A percentile compares a stretch with the other conserved stretches of the same genome.
Conservation (phyloP, 805 yeast genomes). For the Candida morakotiae region DNA sequence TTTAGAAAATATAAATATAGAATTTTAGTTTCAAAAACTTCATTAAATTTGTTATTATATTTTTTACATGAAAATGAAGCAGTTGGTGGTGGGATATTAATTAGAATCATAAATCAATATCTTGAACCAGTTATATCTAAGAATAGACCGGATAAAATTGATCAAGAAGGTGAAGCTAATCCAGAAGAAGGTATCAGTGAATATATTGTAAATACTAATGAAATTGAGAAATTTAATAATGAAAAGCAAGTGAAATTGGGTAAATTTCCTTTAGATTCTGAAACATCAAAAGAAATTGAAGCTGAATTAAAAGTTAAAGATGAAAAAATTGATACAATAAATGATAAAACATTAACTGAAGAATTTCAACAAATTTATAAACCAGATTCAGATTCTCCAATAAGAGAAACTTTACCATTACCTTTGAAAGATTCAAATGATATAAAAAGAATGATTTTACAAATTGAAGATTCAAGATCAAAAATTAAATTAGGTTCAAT, state of each 20-base stretch:
- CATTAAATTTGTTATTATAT: conserved; percentile 77
- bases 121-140: conserved; percentile 50
- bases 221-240: conserved; percentile 64
- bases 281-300: conserved; percentile 77
- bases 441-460: conserved; percentile 70
- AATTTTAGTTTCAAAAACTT: conserved; percentile 74
- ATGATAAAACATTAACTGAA: conserved; percentile 34
- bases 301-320: conserved; percentile 80
- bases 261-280: conserved; percentile 80
- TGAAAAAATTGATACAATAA: conserved; percentile 37
- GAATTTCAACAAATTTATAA: conserved; percentile 45
- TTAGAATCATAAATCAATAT: conserved; percentile 82
- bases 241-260: conserved; percentile 77
- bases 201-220: conserved; percentile 37
- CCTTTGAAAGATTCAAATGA: conserved; percentile 82
- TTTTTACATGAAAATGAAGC: conserved; percentile 90
- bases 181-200: conserved; percentile 52
- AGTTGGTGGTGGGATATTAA: conserved; percentile 84
- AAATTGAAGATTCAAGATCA: conserved; percentile 78
- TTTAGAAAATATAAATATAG: conserved; percentile 72
- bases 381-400: conserved; percentile 62
- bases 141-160: conserved; percentile 37
- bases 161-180: conserved; percentile 44
- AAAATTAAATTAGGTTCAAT: conserved; percentile 58
- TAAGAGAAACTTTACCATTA: conserved; percentile 71